Evolutionary conservation across 176 grass and related monocot species (phyloP).

Genomic region (Hordeum marinum): DNA sequence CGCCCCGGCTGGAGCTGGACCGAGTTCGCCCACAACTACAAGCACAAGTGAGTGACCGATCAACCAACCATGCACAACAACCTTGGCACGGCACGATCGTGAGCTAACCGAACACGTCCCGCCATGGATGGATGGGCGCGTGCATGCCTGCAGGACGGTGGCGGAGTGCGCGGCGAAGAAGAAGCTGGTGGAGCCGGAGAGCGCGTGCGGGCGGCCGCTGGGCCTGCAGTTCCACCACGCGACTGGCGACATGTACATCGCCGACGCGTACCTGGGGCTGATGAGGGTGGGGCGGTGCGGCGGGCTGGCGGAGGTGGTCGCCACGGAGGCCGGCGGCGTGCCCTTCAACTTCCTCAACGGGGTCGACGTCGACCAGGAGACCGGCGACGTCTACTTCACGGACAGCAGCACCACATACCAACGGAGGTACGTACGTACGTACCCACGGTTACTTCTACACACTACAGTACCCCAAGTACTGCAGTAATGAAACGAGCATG

Average conservation of each 20-base stretch:
- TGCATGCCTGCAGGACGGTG: constrained; percentile 20
- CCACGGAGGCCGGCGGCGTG: constrained; percentile 50
- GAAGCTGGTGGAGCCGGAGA: constrained; percentile 44
- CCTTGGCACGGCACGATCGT: neutral
- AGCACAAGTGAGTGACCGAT: constrained; percentile 22
- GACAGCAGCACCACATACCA: constrained; percentile 64
- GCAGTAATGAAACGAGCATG: neutral
- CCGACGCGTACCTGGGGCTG: constrained; percentile 79
- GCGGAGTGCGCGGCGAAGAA: constrained; percentile 35
- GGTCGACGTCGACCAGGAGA: constrained; percentile 79
- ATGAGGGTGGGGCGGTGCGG: constrained; percentile 56
- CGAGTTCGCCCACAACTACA: constrained; percentile 71
- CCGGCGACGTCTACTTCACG: constrained; percentile 81
- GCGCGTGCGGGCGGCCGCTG: constrained; percentile 69
- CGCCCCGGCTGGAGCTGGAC: constrained; percentile 61
- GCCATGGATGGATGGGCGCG: no score
- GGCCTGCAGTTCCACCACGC: constrained; percentile 73
- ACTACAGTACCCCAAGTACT: no score
- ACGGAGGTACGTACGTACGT: constrained; percentile 41
- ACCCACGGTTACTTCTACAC: no score
- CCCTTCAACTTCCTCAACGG: constrained; percentile 79
- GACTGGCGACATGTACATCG: constrained; percentile 74
- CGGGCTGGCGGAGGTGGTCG: constrained; percentile 44
- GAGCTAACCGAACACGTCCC: neutral
- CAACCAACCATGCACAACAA: neutral